A percentile compares a stretch with the other conserved stretches of the same genome.
Evolutionary conservation across 179 eudicot genomes (phyloP).

Genomic region (Spinacia oleracea): DNA sequence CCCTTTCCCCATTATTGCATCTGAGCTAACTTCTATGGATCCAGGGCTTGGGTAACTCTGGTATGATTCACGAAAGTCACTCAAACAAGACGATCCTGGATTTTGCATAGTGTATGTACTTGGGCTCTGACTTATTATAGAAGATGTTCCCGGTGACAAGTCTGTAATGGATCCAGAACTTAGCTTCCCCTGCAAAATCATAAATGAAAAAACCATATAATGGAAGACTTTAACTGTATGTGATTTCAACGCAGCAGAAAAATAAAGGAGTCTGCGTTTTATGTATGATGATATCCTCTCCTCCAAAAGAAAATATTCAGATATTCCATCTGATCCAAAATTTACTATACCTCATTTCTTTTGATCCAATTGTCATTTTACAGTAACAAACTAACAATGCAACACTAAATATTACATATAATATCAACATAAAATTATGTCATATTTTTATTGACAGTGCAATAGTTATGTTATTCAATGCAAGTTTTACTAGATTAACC

Average conservation of each 20-base stretch:
- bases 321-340: neutral
- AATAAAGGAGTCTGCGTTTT: neutral
- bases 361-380: neutral
- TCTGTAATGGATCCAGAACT: slow-evolving; percentile 43
- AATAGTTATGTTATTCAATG: neutral
- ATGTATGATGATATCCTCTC: neutral
- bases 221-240: neutral
- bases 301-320: neutral
- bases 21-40: slow-evolving; percentile 67
- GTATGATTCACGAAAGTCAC: slow-evolving; percentile 43
- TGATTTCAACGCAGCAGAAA: neutral
- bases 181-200: slow-evolving; percentile 49
- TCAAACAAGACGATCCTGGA: slow-evolving; percentile 44
- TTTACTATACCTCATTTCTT: neutral
- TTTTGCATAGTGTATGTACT: slow-evolving; percentile 45
- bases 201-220: slow-evolving; percentile 6
- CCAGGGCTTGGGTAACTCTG: slow-evolving; percentile 57
- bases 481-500: neutral
- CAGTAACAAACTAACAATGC: neutral
- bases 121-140: slow-evolving; percentile 53
- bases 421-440: neutral
- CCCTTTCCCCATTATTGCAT: slow-evolving; percentile 34
- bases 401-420: neutral
- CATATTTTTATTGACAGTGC: neutral
- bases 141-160: slow-evolving; percentile 49